Conservation (phyloP, 495 filamentous ascomycete species). For the Talaromyces thailandensis region DNA sequence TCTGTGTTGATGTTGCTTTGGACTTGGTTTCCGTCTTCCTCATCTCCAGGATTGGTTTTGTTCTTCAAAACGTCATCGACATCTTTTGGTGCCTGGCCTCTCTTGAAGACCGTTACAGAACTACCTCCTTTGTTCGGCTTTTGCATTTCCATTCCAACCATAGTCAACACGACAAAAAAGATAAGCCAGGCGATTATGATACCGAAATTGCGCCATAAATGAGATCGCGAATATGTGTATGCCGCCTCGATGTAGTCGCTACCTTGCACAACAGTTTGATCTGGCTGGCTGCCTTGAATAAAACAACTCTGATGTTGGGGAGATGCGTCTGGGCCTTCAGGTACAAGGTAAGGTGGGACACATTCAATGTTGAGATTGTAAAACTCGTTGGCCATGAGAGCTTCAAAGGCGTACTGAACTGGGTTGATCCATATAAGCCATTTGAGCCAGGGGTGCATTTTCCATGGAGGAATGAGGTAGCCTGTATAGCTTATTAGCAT, state of each 20-base stretch:
- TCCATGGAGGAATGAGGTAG: slow-evolving; percentile 60
- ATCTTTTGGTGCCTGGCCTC: slow-evolving; percentile 47
- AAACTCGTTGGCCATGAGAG: slow-evolving; percentile 53
- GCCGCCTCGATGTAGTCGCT: slow-evolving; percentile 41
- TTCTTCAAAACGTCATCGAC: slow-evolving; percentile 35
- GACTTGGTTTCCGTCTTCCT: slow-evolving; percentile 33
- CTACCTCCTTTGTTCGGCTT: slow-evolving; percentile 66
- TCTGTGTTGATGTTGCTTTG: slow-evolving; percentile 13
- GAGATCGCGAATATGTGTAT: slow-evolving; percentile 44
- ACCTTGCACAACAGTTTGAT: slow-evolving; percentile 43
- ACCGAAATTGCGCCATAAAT: slow-evolving; percentile 57
- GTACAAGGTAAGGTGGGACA: slow-evolving; percentile 47
- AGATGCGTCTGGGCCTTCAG: slow-evolving; percentile 50
- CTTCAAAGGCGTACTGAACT: slow-evolving; percentile 66
- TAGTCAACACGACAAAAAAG: slow-evolving; percentile 44
- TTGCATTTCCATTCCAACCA: slow-evolving; percentile 59
- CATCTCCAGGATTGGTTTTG: slow-evolving; percentile 30
- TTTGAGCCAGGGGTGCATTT: slow-evolving; percentile 74
- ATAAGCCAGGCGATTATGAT: slow-evolving; percentile 49
- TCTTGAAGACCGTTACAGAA: slow-evolving; percentile 59
- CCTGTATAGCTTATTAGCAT: slow-evolving; percentile 26
- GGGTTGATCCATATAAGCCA: slow-evolving; percentile 77
- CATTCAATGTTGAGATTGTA: slow-evolving; percentile 37
- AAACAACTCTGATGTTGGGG: slow-evolving; percentile 51
- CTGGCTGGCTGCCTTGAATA: slow-evolving; percentile 43